Evolutionary conservation across 208 protist species (phyloP), one percentile per base, ranked within the genome.

Genomic region (Angomonas deanei): DNA sequence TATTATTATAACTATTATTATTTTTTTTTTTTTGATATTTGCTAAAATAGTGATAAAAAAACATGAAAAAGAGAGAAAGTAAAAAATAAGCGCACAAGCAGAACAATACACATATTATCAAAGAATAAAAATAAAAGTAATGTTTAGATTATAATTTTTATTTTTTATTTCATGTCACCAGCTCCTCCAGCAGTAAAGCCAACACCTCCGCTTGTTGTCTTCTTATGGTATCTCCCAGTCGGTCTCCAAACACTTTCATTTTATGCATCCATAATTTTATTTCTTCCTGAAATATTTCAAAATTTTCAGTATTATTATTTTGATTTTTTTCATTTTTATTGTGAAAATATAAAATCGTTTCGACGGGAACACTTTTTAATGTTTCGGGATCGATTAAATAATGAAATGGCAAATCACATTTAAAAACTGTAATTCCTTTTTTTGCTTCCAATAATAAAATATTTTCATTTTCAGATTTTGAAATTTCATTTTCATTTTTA

Each of bases 351-450:
- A 59, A 15, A 33, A 88, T 52, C 0, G 77, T 66, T 5, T 19
- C 32, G 28, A 92, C 74, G 5, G 56, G 60, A 31, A 76, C 73
- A 49, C 79, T 86, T 19, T 67, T 74, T 21, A 78, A 55, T 3
- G 74, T 87, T 17, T 73, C 48, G 1, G 85, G 85, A 61, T 92
- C 79, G 15, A 88, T 56, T 1, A 92, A 62, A 63, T 72, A 86
- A 58, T 70, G 33, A 5, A 66, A 64, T 8, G 85, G 85, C 13
- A 86, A 70, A 17, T 57, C 74, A 28, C 85, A 92, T 3, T 66
- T 68, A 5, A 76, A 38, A 19, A 31, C 23, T 24, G 66, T 47
- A 1, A 46, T 2, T 15, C 24, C 23, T 0, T 28, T 8, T 28
- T 32, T 8, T 28, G 17, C 53, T 21, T 59, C 13, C 11, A 21